Conservation (phyloP, 441 rosid genomes). For the Kokia cookei region DNA sequence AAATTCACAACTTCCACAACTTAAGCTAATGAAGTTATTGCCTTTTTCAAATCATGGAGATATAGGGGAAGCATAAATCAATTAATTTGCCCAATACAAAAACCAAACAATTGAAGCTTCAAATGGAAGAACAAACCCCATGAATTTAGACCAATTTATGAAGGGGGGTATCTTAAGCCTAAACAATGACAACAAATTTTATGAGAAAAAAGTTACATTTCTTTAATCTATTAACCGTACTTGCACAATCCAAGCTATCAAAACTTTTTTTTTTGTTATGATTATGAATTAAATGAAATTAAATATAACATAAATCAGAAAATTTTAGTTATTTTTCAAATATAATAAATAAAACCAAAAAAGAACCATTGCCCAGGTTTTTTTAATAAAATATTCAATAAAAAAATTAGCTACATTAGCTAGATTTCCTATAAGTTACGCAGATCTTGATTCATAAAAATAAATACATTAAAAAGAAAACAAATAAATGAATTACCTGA, state of each 20-base stretch:
- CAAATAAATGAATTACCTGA: constrained; percentile 51
- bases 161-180: too few relatives aligned
- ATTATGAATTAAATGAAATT: not conserved
- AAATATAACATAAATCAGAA: not conserved
- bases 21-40: not conserved
- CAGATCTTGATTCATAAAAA: not conserved
- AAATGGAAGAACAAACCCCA: too few relatives aligned
- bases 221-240: not conserved
- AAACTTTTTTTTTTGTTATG: not conserved
- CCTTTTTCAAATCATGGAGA: not conserved
- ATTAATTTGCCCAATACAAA: not conserved
- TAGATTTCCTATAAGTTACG: not conserved
- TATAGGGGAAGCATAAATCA: not conserved
- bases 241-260: not conserved
- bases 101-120: not conserved
- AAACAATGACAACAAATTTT: not conserved
- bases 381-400: too few relatives aligned
- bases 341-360: not conserved
- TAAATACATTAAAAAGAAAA: not conserved
- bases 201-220: not conserved
- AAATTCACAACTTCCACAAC: not conserved
- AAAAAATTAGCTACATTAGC: not conserved
- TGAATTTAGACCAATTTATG: too few relatives aligned
- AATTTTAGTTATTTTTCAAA: not conserved
- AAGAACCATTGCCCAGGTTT: not conserved